Evolutionary conservation across 179 eudicot genomes (phyloP), one percentile per base, ranked within the genome.

Genomic region (Actinidia arguta): DNA sequence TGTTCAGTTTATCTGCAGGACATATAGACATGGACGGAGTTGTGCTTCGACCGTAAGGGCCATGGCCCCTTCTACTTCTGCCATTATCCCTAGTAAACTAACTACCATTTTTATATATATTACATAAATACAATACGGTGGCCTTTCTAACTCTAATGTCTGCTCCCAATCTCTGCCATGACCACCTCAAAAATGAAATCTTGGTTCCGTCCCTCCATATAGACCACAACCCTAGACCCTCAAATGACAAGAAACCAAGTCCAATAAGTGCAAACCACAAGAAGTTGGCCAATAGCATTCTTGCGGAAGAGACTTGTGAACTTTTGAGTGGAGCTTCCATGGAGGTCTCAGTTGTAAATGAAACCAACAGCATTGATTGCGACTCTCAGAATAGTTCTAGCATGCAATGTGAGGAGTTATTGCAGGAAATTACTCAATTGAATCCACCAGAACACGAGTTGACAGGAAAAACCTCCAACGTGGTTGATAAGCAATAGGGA

Each of bases 361-460:
- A 86, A 63, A 67, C 83, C 27, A 82, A 82, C 8, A 48, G 48
- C 70, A 54, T 76, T 73, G 73, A 75, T 1, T 86, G 77, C 76
- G 90, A 86, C 18, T 89, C 90, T 7, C 91, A 85, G 78, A 81
- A 82, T 72, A 86, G 87, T 78, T 79, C 86, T 25, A 83, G 85
- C 91, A 69, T 85, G 80, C 88, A 75, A n/a, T 64, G 69, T 11
- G 89, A 90, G 63, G 90, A 85, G 46, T 61, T 66, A 11, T 83
- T 83, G 10, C 84, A 73, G 82, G 80, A 82, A 56, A 39, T 44
- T 48, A 77, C 82, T 75, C 84, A 71, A 62, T 78, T 80, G 17
- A 63, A 67, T 36, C n/a, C n/a, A n/a, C 59, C 52, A 16, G 78
- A 77, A 16, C 84, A 81, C 31, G 72, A 44, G 42, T 56, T 82